A percentile compares a stretch with the other conserved stretches of the same genome.
Conservation (phyloP, 1,284 basidiomycete genomes). For the Ustilago lituana region DNA sequence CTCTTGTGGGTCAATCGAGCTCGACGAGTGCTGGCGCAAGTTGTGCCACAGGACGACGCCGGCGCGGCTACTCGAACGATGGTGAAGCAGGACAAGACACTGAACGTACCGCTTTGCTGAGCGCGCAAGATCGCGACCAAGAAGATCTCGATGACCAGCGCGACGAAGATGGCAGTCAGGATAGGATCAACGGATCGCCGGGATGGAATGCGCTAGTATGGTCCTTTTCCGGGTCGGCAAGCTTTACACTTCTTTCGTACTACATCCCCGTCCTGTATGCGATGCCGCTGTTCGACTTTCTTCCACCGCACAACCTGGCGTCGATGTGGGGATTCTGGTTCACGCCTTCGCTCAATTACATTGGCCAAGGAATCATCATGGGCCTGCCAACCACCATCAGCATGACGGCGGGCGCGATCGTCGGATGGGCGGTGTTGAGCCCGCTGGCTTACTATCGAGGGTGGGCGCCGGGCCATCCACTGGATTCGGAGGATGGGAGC, state of each 20-base stretch:
- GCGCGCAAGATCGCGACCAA: conserved; percentile 1
- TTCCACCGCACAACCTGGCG: conserved; percentile 74
- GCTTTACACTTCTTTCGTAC: conserved; percentile 72
- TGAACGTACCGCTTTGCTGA: conserved; percentile 24
- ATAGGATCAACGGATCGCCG: conserved; percentile 14
- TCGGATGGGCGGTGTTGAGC: conserved; percentile 90
- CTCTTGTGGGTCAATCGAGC: conserved; percentile 5
- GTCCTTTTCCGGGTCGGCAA: conserved; percentile 62
- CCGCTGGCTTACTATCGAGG: conserved; percentile 78
- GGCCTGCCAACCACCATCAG: conserved; percentile 91
- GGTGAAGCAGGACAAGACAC: conserved; percentile 10
- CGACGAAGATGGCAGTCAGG: not conserved
- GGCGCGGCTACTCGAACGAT: conserved; percentile 4
- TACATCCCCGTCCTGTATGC: conserved; percentile 90
- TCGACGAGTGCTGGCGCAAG: not conserved
- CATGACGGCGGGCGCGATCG: conserved; percentile 95
- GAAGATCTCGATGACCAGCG: not conserved
- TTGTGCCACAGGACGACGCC: not conserved
- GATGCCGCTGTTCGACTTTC: conserved; percentile 86
- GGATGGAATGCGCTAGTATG: conserved; percentile 44
- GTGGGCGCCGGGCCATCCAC: conserved; percentile 40
- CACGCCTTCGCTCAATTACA: conserved; percentile 81
- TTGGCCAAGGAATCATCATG: conserved; percentile 87
- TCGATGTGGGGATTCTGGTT: conserved; percentile 93
- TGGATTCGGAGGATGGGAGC: conserved; percentile 43